Evolutionary conservation across 2,329 filamentous ascomycete genomes (phyloP).

Genomic region (Diaporthe citriasiana): DNA sequence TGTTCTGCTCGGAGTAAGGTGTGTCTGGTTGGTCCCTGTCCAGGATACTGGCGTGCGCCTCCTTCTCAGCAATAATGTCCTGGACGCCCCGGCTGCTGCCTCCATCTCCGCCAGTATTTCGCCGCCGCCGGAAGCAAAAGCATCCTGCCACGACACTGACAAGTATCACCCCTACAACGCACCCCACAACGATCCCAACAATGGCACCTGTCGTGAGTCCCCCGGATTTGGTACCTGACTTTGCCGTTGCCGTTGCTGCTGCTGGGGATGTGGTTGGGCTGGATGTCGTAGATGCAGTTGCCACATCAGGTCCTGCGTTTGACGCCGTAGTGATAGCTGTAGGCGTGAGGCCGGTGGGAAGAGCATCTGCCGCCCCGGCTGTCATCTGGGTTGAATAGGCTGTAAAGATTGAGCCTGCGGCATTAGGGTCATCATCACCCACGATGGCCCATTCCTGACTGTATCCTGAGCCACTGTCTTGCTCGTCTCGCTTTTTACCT

Average conservation of each 20-base stretch:
- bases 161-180: constrained; percentile 56
- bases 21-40: constrained; percentile 57
- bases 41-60: constrained; percentile 52
- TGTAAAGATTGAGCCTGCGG: background rate
- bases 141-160: constrained; percentile 59
- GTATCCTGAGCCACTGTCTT: background rate
- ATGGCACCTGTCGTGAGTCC: constrained; percentile 59
- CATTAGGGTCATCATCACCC: no score
- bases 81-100: constrained; percentile 40
- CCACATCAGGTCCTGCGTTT: background rate
- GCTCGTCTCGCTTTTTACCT: background rate
- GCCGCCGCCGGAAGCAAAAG: constrained; percentile 55
- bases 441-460: constrained; percentile 8
- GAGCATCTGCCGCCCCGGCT: background rate
- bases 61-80: constrained; percentile 63
- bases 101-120: background rate
- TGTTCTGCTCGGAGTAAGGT: constrained; percentile 60
- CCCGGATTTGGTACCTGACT: background rate
- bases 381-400: background rate
- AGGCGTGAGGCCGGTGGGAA: background rate
- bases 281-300: background rate
- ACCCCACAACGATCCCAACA: constrained; percentile 62
- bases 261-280: no score
- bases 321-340: no score
- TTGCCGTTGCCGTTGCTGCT: background rate